Base-by-base conservation (phyloP, 2,329 filamentous ascomycete genomes). In the Graphiopsis chlorocephala region DNA sequence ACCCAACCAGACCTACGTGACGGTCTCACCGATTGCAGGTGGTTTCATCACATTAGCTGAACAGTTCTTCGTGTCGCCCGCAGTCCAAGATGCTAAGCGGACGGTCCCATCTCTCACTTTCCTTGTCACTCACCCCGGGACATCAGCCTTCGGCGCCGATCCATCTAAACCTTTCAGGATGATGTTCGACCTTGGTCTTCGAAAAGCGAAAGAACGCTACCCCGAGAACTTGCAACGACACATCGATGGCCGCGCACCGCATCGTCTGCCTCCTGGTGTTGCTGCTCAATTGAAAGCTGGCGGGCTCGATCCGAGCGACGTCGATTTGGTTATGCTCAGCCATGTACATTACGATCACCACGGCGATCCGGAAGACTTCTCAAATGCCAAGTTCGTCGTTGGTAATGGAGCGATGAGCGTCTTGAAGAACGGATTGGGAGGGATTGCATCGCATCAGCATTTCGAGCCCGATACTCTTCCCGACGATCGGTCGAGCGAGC, bases 301-400 rank as follows among this genome's bases (percentile, higher is more conserved):
- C 5, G 77, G 77, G 1, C 61, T 82, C 1, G 65, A 72, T 4
- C 75, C 79, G 1, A 65, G 65, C 10, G 74, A 77, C 8, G 72
- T 82, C 15, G 71, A 81, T 62, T 72, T 74, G 6, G 75, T 83
- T 4, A 75, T 86, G 8, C 72, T 85, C 1, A 83, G 80, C 68
- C 85, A 87, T 65, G 73, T 74, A 1, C 84, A 87, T 68, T 86
- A 83, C 78, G 85, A 87, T 68, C 85, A 87, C 66, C 78, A 83
- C 42, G 85, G 85, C n/a, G 84, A 83, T 4, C 82, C 84, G 0
- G 73, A 76, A 1, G 83, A 86, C 68, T 87, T 85, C 67, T 66
- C 77, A 0, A 72, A 76, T 14, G 77, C 83, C 0, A 75, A 76
- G 2, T 85, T 87, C 67, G 68, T 83, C 3, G 81, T 86, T 11